Evolutionary conservation across 257 asterid species (phyloP).

Genomic region (Plantago major): DNA sequence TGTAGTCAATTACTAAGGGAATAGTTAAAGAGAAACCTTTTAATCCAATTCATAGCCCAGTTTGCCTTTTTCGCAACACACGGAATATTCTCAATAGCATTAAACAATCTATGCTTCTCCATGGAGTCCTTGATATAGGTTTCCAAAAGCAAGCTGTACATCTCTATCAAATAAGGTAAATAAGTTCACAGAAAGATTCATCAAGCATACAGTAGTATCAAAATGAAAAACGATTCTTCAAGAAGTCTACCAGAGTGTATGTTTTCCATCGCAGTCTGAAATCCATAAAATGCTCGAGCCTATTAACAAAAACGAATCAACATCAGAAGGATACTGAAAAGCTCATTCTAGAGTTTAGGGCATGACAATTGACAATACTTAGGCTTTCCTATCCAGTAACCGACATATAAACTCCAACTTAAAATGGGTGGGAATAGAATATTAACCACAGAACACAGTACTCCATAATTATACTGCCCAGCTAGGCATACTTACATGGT

Average conservation of each 20-base stretch:
- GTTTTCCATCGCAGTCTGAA: conserved; percentile 76
- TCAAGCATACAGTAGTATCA: conserved; percentile 9
- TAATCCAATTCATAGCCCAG: conserved; percentile 83
- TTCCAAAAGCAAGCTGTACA: conserved; percentile 86
- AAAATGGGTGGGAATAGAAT: neutral
- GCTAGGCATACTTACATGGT: neutral
- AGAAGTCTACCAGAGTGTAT: conserved; percentile 67
- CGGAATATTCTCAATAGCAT: conserved; percentile 60
- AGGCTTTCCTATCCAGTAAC: neutral
- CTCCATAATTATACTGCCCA: neutral
- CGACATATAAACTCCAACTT: no score
- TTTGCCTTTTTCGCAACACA: conserved; percentile 67
- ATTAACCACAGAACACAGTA: neutral
- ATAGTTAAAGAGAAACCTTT: conserved; percentile 29
- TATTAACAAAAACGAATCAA: conserved; percentile 24
- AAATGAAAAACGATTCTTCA: conserved; percentile 2
- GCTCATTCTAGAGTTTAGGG: neutral
- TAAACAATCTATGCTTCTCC: conserved; percentile 58
- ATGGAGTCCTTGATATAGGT: conserved; percentile 68
- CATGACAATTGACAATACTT: no score
- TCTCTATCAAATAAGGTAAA: conserved; percentile 37
- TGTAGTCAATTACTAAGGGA: no score
- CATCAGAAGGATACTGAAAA: conserved; percentile 11
- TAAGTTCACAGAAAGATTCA: conserved; percentile 25
- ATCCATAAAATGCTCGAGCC: conserved; percentile 93